phyloP scores from a whole-genome alignment of 331 rosid genomes.

The Acacia concinna region DNA sequence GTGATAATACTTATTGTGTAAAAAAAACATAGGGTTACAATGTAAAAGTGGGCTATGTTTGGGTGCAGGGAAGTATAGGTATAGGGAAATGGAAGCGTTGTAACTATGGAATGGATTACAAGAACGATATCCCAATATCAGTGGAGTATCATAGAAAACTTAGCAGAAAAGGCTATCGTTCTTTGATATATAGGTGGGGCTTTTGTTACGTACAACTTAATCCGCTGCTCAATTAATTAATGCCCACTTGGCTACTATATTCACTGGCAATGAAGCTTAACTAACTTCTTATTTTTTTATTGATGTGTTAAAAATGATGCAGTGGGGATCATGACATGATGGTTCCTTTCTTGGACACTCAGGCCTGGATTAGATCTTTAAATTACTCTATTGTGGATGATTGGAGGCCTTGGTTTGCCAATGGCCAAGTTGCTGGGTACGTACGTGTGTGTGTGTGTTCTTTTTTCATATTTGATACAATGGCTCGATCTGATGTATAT shows the following conservation, averaged over 20 bases:
- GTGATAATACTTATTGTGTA: background rate
- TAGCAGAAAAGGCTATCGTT: slow-evolving; percentile 50
- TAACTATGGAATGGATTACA: background rate
- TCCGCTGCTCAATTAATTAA: too few relatives aligned
- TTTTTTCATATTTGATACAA: too few relatives aligned
- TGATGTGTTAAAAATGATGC: background rate
- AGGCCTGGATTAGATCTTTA: slow-evolving; percentile 64
- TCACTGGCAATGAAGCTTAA: background rate
- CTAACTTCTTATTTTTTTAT: too few relatives aligned
- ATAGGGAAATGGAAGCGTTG: slow-evolving; percentile 55
- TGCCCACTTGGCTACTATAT: background rate
- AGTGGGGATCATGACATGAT: slow-evolving; percentile 64
- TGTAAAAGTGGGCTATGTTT: too few relatives aligned
- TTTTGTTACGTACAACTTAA: background rate
- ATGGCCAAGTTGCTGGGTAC: slow-evolving; percentile 61
- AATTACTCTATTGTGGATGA: slow-evolving; percentile 66
- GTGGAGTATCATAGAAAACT: slow-evolving; percentile 43
- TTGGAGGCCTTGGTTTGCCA: slow-evolving; percentile 66
- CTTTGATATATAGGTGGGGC: slow-evolving; percentile 53
- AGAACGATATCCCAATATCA: background rate
- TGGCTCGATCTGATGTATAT: background rate
- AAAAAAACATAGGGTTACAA: too few relatives aligned
- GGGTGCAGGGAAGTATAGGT: slow-evolving; percentile 49
- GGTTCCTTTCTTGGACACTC: slow-evolving; percentile 48
- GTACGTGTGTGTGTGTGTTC: slow-evolving; percentile 12